These are phyloP conservation scores for Lentinula sp. DNA, from an alignment of 768 basidiomycete genomes.

Conservation along the genomic window DNA sequence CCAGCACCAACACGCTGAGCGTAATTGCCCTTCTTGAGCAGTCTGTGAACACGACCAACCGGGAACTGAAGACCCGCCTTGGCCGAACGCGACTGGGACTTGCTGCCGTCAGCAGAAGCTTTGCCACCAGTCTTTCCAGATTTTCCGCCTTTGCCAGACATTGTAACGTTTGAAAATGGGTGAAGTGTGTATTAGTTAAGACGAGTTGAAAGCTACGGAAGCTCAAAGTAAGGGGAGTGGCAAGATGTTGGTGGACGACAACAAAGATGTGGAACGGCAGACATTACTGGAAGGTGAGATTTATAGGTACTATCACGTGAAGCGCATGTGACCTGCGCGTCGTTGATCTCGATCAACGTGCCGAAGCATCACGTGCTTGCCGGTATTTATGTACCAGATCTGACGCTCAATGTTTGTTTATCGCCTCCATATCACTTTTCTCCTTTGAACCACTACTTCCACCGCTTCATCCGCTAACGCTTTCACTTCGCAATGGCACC, in stretches of 20 bases:
- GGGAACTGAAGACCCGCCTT: constrained; percentile 81
- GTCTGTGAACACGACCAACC: constrained; percentile 89
- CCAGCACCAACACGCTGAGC: constrained; percentile 86
- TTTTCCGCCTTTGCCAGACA: constrained; percentile 51
- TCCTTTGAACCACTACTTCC: constrained; percentile 11
- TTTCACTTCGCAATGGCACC: constrained; percentile 42
- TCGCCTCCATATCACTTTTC: constrained; percentile 8
- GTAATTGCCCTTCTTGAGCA: constrained; percentile 84
- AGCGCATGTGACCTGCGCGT: constrained; percentile 10
- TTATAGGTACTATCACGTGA: constrained; percentile 27
- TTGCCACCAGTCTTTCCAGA: constrained; percentile 50
- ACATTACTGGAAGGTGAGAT: constrained; percentile 12
- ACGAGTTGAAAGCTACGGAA: constrained; percentile 6
- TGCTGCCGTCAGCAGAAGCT: constrained; percentile 34
- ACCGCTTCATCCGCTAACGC: constrained; percentile 7
- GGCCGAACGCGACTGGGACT: constrained; percentile 64
- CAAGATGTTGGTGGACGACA: neutral
- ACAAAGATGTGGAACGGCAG: neutral
- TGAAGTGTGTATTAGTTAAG: constrained; percentile 14
- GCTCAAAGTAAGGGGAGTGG: neutral
- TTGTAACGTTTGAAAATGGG: constrained; percentile 13
- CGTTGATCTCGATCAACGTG: neutral
- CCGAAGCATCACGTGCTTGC: constrained; percentile 36
- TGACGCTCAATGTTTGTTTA: neutral
- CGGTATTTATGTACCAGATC: constrained; percentile 12